phyloP scores from a whole-genome alignment of 768 basidiomycete genomes.

The Collybiopsis confluens region DNA sequence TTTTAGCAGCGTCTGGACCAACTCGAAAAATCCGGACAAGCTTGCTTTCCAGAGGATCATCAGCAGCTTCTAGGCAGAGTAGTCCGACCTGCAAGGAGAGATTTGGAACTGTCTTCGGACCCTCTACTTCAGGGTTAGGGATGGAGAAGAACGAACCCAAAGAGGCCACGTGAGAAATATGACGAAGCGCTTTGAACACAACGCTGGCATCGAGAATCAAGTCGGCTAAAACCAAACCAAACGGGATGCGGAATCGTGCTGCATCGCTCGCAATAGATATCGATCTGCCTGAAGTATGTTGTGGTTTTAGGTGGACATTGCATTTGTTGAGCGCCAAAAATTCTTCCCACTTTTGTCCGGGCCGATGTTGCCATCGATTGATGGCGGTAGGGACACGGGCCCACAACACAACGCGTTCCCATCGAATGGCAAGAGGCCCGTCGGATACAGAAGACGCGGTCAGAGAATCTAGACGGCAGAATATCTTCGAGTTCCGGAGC shows the following conservation, averaged over 20 bases:
- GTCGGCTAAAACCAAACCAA: conserved; percentile 70
- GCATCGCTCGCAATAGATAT: conserved; percentile 59
- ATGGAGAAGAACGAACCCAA: conserved; percentile 49
- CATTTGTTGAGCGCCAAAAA: conserved; percentile 56
- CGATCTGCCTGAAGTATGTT: conserved; percentile 18
- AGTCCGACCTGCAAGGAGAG: conserved; percentile 54
- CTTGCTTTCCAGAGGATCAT: conserved; percentile 79
- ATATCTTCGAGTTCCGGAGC: conserved; percentile 45
- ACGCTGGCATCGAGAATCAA: conserved; percentile 69
- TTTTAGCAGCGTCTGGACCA: conserved; percentile 66
- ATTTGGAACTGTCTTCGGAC: conserved; percentile 66
- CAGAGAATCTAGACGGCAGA: conserved; percentile 40
- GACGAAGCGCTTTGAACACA: conserved; percentile 68
- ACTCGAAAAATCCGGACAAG: conserved; percentile 71
- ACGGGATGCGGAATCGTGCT: conserved; percentile 74
- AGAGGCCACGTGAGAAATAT: conserved; percentile 55
- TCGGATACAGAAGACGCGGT: conserved; percentile 19
- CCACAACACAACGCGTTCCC: conserved; percentile 47
- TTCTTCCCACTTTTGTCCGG: conserved; percentile 67
- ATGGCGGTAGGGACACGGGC: conserved; percentile 45
- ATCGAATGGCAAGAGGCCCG: conserved; percentile 27
- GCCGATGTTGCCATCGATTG: conserved; percentile 29
- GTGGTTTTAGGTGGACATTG: conserved; percentile 31
- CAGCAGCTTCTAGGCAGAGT: conserved; percentile 72
- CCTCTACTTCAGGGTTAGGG: conserved; percentile 64